Percentiles rank a stretch among this genome's conserved stretches.
These are phyloP conservation scores for Bipolaris gigantea DNA, from an alignment of 2,329 filamentous ascomycete species.

Conservation along the genomic window DNA sequence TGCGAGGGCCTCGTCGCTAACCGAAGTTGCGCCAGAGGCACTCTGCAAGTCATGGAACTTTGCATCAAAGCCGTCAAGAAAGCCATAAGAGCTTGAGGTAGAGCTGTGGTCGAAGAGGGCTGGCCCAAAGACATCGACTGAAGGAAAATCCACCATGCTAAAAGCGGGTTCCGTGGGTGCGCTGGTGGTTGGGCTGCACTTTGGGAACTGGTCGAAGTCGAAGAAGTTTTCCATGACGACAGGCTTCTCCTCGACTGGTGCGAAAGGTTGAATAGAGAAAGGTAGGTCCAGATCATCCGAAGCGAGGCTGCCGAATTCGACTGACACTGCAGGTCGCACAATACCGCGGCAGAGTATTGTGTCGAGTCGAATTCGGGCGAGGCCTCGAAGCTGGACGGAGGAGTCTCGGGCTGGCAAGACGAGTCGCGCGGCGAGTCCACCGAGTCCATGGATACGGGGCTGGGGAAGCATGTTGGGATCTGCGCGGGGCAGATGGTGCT, in stretches of 20 bases:
- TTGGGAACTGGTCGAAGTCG: constrained; percentile 47
- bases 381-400: constrained; percentile 46
- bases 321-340: constrained; percentile 99
- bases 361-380: constrained; percentile 77
- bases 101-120: constrained; percentile 36
- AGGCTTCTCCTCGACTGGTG: constrained; percentile 46
- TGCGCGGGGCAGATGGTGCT: constrained; percentile 43
- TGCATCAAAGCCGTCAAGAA: constrained; percentile 46
- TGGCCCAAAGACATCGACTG: constrained; percentile 41
- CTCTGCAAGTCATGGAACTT: constrained; percentile 50
- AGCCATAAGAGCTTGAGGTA: constrained; percentile 37
- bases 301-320: constrained; percentile 58
- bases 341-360: constrained; percentile 99
- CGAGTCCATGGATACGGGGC: constrained; percentile 44
- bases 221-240: constrained; percentile 39
- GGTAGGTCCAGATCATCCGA: constrained; percentile 40
- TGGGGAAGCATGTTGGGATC: constrained; percentile 40
- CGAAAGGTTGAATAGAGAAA: constrained; percentile 42
- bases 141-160: constrained; percentile 37
- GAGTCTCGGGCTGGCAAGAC: constrained; percentile 45
- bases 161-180: constrained; percentile 28
- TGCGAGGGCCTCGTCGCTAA: constrained; percentile 54
- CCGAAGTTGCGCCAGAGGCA: constrained; percentile 52
- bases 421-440: constrained; percentile 45
- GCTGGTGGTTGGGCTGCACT: constrained; percentile 24